Base-by-base conservation (phyloP, 495 filamentous ascomycete genomes). In the Trichocladium antarcticum region DNA sequence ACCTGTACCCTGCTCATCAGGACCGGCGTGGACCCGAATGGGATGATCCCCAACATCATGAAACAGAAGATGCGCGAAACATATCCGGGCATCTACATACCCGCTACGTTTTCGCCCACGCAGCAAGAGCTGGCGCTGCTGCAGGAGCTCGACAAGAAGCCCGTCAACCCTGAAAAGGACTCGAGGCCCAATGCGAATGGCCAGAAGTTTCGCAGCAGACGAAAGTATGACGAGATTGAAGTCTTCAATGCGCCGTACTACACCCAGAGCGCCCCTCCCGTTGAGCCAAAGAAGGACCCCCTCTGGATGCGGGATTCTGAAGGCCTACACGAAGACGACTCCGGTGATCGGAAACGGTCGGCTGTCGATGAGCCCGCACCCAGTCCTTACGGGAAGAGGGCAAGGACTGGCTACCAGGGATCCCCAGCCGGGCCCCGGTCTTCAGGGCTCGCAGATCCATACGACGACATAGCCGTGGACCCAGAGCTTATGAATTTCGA, bases 51-150 rank as follows among this genome's bases (percentile, higher is more conserved):
- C 16, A 51, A 43, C 5, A 29, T 20, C 5, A 54, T 71, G 41
- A 69, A 67, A 47, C 62, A 64, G 31, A 67, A 64, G 53, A 68
- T 74, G 58, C 62, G 57, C 29, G 68, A 71, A 42, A 58, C 57
- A 31, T 68, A 65, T 40, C 70, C 70, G 9, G 52, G 53, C 31
- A 53, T 69, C 27, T 74, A 67, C 49, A 66, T 74, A 11, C 70
- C 70, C 2, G 49, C 61, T 12, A 60, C 62, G n/a, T 72, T 72
- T 42, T 69, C 67, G 0, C 63, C 65, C 2, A 59, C 59, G 0
- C 54, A 65, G 27, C 61, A 70, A 21, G 70, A 72, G 28, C 55
- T 64, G 17, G 48, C 39, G 14, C 19, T 49, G 5, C 27, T 67
- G 42, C 54, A 62, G 29, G 52, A 64, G 31, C 35, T 58, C 3